Evolutionary conservation across 1,284 basidiomycete genomes (phyloP).

Genomic region (Ceratorhiza oryzae-sativae): DNA sequence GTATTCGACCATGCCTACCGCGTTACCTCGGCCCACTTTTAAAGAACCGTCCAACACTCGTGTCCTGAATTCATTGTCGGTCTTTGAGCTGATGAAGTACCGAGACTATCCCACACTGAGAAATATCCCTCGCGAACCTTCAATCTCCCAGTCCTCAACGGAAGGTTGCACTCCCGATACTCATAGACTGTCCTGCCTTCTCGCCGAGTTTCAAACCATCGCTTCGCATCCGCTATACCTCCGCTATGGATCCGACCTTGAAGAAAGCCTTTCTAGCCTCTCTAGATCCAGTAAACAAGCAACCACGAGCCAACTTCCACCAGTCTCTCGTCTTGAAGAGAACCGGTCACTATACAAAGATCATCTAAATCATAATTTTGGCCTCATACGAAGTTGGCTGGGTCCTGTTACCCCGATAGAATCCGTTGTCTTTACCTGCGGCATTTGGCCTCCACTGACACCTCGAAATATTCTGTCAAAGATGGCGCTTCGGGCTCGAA

Average conservation of each 20-base stretch:
- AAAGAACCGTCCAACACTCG: too few species aligned
- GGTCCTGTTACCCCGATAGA: not conserved
- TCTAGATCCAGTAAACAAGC: not conserved
- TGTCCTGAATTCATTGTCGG: not conserved
- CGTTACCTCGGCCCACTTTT: not conserved
- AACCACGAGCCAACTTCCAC: not conserved
- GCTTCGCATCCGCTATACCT: not conserved
- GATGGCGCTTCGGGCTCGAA: not conserved
- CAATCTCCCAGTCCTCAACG: not conserved
- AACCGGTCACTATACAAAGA: not conserved
- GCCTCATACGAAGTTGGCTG: not conserved
- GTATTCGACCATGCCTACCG: not conserved
- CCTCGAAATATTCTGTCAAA: constrained; percentile 7
- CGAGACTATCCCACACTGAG: not conserved
- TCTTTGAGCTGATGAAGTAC: not conserved
- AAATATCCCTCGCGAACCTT: not conserved
- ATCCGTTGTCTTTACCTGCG: not conserved
- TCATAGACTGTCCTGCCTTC: not conserved
- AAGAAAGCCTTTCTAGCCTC: not conserved
- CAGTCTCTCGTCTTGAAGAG: not conserved
- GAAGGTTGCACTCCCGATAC: not conserved
- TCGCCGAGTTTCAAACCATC: constrained; percentile 6
- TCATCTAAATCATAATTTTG: not conserved
- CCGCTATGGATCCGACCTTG: constrained; percentile 20
- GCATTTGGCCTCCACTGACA: constrained; percentile 24